Percentiles rank a stretch among this genome's conserved stretches.
Evolutionary conservation across 1,284 basidiomycete genomes (phyloP).

Genomic region (Sanghuangporus baumii): DNA sequence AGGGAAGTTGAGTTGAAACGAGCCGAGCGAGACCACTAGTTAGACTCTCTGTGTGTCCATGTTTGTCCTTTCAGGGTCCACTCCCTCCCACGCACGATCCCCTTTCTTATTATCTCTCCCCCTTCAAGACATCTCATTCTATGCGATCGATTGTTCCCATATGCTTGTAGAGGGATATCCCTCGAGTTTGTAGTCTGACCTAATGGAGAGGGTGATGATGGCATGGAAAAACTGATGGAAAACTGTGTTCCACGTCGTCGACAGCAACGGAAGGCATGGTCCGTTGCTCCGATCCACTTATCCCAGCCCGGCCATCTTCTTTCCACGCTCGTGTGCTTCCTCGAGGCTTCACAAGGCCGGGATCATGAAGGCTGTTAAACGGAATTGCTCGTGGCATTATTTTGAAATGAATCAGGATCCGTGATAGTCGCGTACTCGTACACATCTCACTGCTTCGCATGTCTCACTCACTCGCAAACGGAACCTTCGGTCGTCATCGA

Average conservation of each 20-base stretch:
- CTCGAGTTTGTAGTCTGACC: background rate
- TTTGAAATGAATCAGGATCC: background rate
- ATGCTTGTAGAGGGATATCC: background rate
- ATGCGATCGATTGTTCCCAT: background rate
- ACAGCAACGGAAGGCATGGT: background rate
- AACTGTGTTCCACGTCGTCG: background rate
- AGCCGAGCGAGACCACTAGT: background rate
- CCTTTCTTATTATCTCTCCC: background rate
- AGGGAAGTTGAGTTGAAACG: background rate
- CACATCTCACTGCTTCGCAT: background rate
- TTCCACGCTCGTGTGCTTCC: background rate
- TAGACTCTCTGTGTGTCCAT: background rate
- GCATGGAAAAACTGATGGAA: conserved; percentile 1
- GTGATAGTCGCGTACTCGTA: background rate
- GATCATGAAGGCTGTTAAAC: background rate
- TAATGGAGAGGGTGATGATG: background rate
- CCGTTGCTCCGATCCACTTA: background rate
- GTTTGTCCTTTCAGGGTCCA: conserved; percentile 1
- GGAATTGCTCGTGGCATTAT: background rate
- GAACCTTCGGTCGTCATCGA: background rate
- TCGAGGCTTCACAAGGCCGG: background rate
- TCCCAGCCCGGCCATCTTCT: background rate
- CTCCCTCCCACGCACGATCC: no score
- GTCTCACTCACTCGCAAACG: background rate
- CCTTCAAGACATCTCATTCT: background rate